Percentiles rank a stretch among this genome's conserved stretches.
Evolutionary conservation across 1,284 basidiomycete genomes (phyloP).

Genomic region (Fomitopsis pinicola): DNA sequence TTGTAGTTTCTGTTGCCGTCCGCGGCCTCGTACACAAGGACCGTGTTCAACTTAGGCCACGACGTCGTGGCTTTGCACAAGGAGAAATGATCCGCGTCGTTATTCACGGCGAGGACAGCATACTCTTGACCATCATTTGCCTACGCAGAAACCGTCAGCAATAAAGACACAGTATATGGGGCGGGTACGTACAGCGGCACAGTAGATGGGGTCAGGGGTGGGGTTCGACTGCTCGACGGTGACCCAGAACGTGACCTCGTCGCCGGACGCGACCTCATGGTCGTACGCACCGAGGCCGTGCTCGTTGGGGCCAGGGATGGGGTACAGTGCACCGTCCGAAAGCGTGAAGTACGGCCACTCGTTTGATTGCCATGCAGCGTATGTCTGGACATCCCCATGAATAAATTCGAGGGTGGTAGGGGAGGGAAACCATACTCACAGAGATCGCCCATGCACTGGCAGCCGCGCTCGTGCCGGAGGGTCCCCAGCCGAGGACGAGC

Average conservation of each 20-base stretch:
- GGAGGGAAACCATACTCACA: neutral
- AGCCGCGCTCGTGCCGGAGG: neutral
- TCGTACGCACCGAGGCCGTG: slow-evolving; percentile 2
- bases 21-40: slow-evolving; percentile 9
- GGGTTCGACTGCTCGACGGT: neutral
- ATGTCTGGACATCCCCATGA: neutral
- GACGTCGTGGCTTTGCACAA: slow-evolving; percentile 11
- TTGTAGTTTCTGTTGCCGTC: slow-evolving; percentile 12
- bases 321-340: slow-evolving; percentile 2
- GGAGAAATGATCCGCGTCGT: slow-evolving; percentile 16
- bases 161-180: neutral
- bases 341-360: slow-evolving; percentile 8
- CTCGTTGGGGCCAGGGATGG: slow-evolving; percentile 1
- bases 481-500: slow-evolving; percentile 7
- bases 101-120: slow-evolving; percentile 16
- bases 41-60: neutral
- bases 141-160: neutral
- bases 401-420: neutral
- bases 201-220: neutral
- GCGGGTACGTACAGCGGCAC: slow-evolving; percentile 2
- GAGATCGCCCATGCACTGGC: slow-evolving; percentile 3
- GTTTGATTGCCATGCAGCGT: slow-evolving; percentile 2
- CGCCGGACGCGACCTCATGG: neutral
- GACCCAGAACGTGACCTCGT: slow-evolving; percentile 2
- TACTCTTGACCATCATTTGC: neutral